phyloP scores from a whole-genome alignment of 177 flowering plant species.

The Tripterygium wilfordii region DNA sequence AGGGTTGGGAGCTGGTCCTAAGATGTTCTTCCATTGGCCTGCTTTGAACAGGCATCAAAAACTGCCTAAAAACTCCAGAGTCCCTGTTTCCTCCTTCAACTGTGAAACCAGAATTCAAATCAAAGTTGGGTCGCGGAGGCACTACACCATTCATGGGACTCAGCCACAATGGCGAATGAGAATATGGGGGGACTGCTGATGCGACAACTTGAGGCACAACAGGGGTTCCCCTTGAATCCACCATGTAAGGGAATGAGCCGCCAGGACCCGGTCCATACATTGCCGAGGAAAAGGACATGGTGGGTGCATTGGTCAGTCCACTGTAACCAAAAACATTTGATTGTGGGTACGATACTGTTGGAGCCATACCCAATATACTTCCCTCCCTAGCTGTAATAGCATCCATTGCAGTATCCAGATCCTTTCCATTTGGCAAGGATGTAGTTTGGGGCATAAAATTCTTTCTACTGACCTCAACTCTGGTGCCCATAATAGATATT shows the following conservation, averaged over 20 bases:
- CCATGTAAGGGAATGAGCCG: constrained; percentile 56
- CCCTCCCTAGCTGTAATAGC: constrained; percentile 30
- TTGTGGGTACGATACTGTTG: constrained; percentile 33
- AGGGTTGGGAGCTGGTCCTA: constrained; percentile 29
- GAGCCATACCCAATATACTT: constrained; percentile 33
- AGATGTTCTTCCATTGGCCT: constrained; percentile 50
- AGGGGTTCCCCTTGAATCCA: constrained; percentile 74
- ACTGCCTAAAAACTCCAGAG: constrained; percentile 40
- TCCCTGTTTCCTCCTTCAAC: constrained; percentile 43
- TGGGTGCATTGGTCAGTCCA: constrained; percentile 36
- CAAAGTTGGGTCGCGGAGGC: constrained; percentile 40
- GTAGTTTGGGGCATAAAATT: constrained; percentile 27
- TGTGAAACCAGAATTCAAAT: constrained; percentile 55
- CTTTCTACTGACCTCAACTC: constrained; percentile 48
- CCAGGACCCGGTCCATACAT: constrained; percentile 59
- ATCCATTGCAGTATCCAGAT: constrained; percentile 31
- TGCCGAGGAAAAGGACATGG: constrained; percentile 41
- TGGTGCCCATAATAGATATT: constrained; percentile 68
- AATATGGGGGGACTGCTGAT: constrained; percentile 32
- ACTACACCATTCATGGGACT: constrained; percentile 48
- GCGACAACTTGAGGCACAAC: constrained; percentile 50
- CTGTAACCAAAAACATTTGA: constrained; percentile 50
- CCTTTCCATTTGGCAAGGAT: constrained; percentile 46
- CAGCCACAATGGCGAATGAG: constrained; percentile 52
- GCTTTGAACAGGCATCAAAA: constrained; percentile 43